Evolutionary conservation across 495 filamentous ascomycete species (phyloP).

Genomic region (Aspergillus panamensis): DNA sequence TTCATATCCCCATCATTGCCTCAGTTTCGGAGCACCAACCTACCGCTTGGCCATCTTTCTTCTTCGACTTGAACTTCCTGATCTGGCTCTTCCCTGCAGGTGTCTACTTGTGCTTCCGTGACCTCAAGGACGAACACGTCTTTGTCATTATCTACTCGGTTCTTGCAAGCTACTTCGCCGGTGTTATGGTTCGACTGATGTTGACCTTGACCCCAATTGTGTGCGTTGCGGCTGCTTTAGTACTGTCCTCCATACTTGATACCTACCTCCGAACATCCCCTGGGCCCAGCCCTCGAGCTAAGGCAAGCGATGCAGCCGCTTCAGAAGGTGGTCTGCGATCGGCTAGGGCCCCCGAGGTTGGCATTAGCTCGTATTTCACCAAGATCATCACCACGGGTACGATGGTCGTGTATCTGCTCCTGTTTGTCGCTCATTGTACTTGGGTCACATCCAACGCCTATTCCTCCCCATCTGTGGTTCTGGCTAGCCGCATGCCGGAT

Average conservation of each 20-base stretch:
- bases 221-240: slow-evolving; percentile 90
- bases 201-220: slow-evolving; percentile 95
- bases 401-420: slow-evolving; percentile 73
- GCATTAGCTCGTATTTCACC: slow-evolving; percentile 77
- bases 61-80: slow-evolving; percentile 96
- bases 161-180: slow-evolving; percentile 94
- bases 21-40: slow-evolving; percentile 99
- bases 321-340: slow-evolving; percentile 62
- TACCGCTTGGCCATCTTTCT: slow-evolving; percentile 99
- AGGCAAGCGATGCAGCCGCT: slow-evolving; percentile 42
- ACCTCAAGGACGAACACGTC: slow-evolving; percentile 92
- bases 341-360: slow-evolving; percentile 68
- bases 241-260: slow-evolving; percentile 83
- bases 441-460: slow-evolving; percentile 99
- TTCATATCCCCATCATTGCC: slow-evolving; percentile 99
- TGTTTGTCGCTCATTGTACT: slow-evolving; percentile 97
- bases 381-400: slow-evolving; percentile 69
- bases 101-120: slow-evolving; percentile 96
- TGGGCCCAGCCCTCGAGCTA: slow-evolving; percentile 43
- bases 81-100: slow-evolving; percentile 99
- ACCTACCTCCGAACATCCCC: slow-evolving; percentile 66
- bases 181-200: slow-evolving; percentile 99
- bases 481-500: slow-evolving; percentile 89
- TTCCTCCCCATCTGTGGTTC: slow-evolving; percentile 93
- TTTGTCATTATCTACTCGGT: slow-evolving; percentile 97